Base-by-base conservation (phyloP, 2,329 filamentous ascomycete species). In the Aspergillus unguis region DNA sequence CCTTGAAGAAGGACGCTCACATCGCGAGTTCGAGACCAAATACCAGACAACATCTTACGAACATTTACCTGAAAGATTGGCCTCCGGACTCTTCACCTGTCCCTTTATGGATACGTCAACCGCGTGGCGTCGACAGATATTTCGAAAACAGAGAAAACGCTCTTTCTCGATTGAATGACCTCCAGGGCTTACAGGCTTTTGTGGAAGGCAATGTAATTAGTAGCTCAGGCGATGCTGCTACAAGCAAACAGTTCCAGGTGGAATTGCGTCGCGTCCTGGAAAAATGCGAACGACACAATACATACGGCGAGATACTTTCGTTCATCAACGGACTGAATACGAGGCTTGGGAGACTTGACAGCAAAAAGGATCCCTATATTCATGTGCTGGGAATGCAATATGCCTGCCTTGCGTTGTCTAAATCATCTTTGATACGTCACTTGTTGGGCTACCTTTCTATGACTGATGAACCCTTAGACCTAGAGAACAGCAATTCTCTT, bases 231-330 rank as follows among this genome's bases (percentile, higher is more conserved):
- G 47, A 52, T 6, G 23, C 33, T 17, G 3, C 56, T 25, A 45
- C 60, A 17, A 47, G 61, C 27, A 58, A 54, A 46, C n/a, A 5
- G 3, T 32, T 17, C 23, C n/a, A n/a, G 10, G n/a, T 6, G n/a
- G n/a, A 17, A 11, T 44, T 44, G 6, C 8, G 4, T 23, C 23
- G 6, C 3, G 61, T 59, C 6, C 45, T 73, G 10, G 44, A 56
- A 35, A 59, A 50, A 26, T 68, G 61, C 48, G 53, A 64, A 47
- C 57, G 42, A n/a, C 45, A 55, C 29, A 53, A 58, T 43, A 63
- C 65, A 10, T 64, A 62, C 40, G 56, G 59, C 6, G 69, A 73
- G 43, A 62, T 73, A 23, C 55, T 71, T 11, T 60, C 60, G 5
- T 53, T 60, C 3, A 50, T 73, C 29, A 66, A 65, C 52, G 68